These are phyloP conservation scores for Tricladium varicosporioides DNA, from an alignment of 2,329 filamentous ascomycete genomes.

Conservation along the genomic window DNA sequence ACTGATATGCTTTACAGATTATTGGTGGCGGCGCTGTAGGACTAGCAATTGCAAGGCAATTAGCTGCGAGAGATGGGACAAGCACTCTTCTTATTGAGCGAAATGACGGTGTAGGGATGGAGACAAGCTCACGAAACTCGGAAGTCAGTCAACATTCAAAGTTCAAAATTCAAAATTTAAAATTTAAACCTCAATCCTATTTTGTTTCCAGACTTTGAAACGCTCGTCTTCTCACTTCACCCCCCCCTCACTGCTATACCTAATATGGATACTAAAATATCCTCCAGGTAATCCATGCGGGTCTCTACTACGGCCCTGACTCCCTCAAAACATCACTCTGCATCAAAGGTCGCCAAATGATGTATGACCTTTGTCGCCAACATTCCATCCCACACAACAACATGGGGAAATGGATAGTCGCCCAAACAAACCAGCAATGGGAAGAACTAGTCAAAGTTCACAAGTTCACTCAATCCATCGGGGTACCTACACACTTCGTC, in stretches of 20 bases:
- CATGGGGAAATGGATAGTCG: conserved; percentile 93
- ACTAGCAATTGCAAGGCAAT: conserved; percentile 61
- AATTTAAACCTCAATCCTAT: no score
- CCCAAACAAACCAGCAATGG: conserved; percentile 68
- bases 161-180: no score
- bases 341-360: conserved; percentile 68
- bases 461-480: conserved; percentile 39
- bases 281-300: conserved; percentile 83
- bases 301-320: conserved; percentile 64
- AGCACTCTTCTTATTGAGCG: conserved; percentile 67
- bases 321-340: conserved; percentile 84
- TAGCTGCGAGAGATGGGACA: conserved; percentile 57
- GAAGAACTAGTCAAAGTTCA: conserved; percentile 49
- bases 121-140: conserved; percentile 71
- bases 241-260: neutral
- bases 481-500: conserved; percentile 73
- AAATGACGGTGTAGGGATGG: conserved; percentile 62
- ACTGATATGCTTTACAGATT: conserved; percentile 23
- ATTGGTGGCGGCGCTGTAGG: conserved; percentile 69
- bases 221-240: neutral
- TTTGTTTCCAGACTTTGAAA: no score
- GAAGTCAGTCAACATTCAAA: conserved; percentile 48
- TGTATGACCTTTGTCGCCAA: conserved; percentile 74
- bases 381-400: conserved; percentile 68
- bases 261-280: neutral